Percentiles rank a stretch among this genome's conserved stretches.
Evolutionary conservation across 306 rosid species (phyloP).

Genomic region (Trifolium repens): DNA sequence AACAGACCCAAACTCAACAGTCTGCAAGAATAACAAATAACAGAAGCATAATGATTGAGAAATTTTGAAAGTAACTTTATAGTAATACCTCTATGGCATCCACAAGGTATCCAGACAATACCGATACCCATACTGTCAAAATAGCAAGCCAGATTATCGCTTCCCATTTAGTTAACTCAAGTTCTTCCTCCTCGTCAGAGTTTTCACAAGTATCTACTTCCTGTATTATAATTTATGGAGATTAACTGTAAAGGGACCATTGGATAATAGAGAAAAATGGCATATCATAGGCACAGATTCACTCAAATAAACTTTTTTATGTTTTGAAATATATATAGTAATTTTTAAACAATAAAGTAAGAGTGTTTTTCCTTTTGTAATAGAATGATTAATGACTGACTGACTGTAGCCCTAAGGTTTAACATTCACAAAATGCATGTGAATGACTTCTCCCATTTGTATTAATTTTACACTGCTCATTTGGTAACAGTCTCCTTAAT

Average conservation of each 20-base stretch:
- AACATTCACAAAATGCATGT: neutral
- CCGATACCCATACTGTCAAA: slow-evolving; percentile 79
- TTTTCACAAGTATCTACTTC: slow-evolving; percentile 51
- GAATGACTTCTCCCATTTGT: neutral
- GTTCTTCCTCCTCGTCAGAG: slow-evolving; percentile 63
- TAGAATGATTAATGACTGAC: slow-evolving; percentile 8
- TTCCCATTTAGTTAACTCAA: slow-evolving; percentile 78
- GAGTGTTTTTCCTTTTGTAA: slow-evolving; percentile 6
- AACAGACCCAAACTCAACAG: slow-evolving; percentile 15
- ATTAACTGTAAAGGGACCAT: slow-evolving; percentile 23
- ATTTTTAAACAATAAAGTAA: neutral
- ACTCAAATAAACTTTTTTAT: slow-evolving; percentile 6
- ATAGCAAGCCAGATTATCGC: slow-evolving; percentile 84
- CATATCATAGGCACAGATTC: slow-evolving; percentile 20
- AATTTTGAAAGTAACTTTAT: slow-evolving; percentile 34
- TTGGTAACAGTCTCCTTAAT: neutral
- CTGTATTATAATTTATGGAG: slow-evolving; percentile 43
- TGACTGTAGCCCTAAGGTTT: neutral
- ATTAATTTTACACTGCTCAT: neutral
- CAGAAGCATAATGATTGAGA: slow-evolving; percentile 30
- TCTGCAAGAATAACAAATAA: slow-evolving; percentile 33
- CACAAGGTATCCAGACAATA: slow-evolving; percentile 89
- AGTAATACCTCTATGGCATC: slow-evolving; percentile 81
- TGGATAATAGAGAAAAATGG: slow-evolving; percentile 11
- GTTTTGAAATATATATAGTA: slow-evolving; percentile 20